These are phyloP conservation scores for Penicillium pancosmium DNA, from an alignment of 495 filamentous ascomycete species.

Conservation along the genomic window DNA sequence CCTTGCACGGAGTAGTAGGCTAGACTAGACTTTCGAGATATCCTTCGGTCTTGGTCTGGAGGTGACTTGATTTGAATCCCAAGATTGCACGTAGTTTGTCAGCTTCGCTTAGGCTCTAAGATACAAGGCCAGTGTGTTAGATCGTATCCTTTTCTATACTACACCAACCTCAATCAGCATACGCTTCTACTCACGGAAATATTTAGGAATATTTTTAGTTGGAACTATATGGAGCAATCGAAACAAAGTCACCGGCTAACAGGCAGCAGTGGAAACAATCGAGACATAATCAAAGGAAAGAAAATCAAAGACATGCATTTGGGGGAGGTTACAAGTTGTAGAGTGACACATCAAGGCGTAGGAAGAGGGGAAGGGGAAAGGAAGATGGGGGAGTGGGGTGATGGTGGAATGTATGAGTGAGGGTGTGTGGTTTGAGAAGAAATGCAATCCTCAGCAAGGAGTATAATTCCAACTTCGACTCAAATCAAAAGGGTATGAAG, in stretches of 20 bases:
- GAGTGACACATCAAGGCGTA: conserved; percentile 17
- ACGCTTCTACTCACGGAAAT: background rate
- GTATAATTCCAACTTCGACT: background rate
- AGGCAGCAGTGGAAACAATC: conserved; percentile 13
- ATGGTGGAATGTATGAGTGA: background rate
- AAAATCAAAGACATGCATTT: conserved; percentile 9
- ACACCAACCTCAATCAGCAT: background rate
- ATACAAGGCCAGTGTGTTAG: background rate
- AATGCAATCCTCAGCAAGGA: background rate
- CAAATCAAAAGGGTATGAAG: background rate
- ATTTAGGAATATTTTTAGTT: background rate
- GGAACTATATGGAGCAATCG: conserved; percentile 12
- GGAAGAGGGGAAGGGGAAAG: background rate
- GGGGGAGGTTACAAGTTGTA: conserved; percentile 6
- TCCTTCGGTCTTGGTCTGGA: too few relatives aligned
- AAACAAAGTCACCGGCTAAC: conserved; percentile 21
- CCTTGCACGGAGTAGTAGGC: too few relatives aligned
- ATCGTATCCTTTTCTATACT: background rate
- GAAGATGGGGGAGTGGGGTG: background rate
- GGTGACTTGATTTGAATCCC: too few relatives aligned
- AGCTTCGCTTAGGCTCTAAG: too few relatives aligned
- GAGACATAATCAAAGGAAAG: background rate
- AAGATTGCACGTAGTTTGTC: too few relatives aligned
- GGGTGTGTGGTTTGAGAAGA: background rate
- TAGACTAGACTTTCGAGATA: too few relatives aligned